Evolutionary conservation across 129 eudicot genomes (phyloP), one percentile per base, ranked within the genome.

Genomic region (Ambrosia artemisiifolia): DNA sequence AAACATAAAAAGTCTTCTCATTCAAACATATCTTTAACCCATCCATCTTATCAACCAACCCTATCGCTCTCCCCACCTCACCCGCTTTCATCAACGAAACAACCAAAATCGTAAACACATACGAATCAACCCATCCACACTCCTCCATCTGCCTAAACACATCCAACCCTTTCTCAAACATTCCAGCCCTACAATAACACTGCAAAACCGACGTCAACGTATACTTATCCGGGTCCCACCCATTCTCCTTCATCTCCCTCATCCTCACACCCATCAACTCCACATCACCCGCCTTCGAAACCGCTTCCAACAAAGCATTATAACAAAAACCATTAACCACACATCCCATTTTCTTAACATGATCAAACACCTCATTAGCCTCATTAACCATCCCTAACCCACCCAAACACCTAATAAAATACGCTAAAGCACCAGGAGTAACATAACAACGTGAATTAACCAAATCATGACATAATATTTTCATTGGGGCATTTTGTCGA

Each of bases 401-500:
- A 2, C 95, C 96, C 62, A 92, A 85, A 83, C 87, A 92, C 87
- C 91, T 87, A 33, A 92, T 55, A 48, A 83, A 85, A 57, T 70
- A 89, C 24, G 96, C 98, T 76, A 90, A 73, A 12, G 85, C 98
- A 34, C 96, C 95, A 1, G 98, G 82, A 54, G 80, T 79, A 82
- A 90, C 80, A 28, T 47, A 74, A 71, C 91, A 85, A 50, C 73
- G 62, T 6, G 86, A 79, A 14, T 75, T 70, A 12, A 69, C 20
- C 49, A 92, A 13, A 63, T 81, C 78, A 14, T 13, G 13, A 13
- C 59, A 87, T 7, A 92, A 79, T 13, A 20, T 76, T 36, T 74
- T 85, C 91, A 92, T 65, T 75, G 87, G 76, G 95, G 81, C 94
- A 92, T 83, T 92, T 87, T 85, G 96, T 88, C 95, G 98, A 92